Conservation (phyloP, 2,329 filamentous ascomycete species). For the Penicillium palitans region DNA sequence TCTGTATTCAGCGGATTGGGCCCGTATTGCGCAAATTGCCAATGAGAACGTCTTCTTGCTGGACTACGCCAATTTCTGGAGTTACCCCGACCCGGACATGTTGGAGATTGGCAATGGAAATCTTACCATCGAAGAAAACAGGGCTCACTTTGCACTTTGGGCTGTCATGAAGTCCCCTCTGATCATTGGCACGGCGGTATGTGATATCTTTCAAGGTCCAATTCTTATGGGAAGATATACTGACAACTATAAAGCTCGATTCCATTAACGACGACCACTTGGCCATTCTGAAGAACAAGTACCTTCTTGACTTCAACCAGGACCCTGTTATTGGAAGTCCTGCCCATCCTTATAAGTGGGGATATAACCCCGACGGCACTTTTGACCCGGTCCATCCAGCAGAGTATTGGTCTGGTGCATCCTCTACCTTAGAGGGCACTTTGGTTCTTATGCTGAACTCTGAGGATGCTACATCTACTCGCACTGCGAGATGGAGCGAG, state of each 20-base stretch:
- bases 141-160: conserved; percentile 56
- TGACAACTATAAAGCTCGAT: conserved; percentile 32
- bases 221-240: not conserved
- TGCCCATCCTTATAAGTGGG: conserved; percentile 46
- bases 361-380: conserved; percentile 38
- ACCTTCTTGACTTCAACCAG: conserved; percentile 49
- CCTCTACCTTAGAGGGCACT: conserved; percentile 28
- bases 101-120: conserved; percentile 53
- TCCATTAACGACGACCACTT: conserved; percentile 40
- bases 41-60: conserved; percentile 53
- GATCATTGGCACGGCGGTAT: conserved; percentile 49
- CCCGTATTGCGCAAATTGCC: conserved; percentile 44
- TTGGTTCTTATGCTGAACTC: conserved; percentile 38
- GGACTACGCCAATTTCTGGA: conserved; percentile 51
- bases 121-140: conserved; percentile 48
- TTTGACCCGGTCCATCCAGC: conserved; percentile 37
- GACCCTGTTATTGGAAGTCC: conserved; percentile 46
- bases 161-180: conserved; percentile 53
- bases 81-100: conserved; percentile 55
- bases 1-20: conserved; percentile 25
- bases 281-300: conserved; percentile 46
- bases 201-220: not conserved
- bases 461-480: conserved; percentile 22
- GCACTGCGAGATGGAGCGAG: conserved; percentile 33
- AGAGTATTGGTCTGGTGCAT: conserved; percentile 40